phyloP scores from a whole-genome alignment of 768 basidiomycete genomes.

The Suillus lakei region DNA sequence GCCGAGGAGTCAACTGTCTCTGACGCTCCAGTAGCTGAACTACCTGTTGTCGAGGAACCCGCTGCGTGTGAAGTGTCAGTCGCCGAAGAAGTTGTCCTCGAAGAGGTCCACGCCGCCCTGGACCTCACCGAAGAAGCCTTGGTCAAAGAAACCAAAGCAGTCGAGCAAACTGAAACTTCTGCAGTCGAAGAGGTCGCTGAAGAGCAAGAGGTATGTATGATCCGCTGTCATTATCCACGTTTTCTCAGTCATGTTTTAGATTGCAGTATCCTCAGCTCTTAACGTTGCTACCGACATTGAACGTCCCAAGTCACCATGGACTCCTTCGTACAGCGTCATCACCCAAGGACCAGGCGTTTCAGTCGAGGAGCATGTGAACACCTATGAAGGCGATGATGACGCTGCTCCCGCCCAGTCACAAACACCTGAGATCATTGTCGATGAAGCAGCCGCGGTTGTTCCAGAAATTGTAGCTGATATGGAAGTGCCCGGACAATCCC shows the following conservation, averaged over 20 bases:
- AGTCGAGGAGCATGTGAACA: conserved; percentile 15
- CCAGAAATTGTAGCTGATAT: not conserved
- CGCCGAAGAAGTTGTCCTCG: not conserved
- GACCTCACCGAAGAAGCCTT: not conserved
- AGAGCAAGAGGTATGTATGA: not conserved
- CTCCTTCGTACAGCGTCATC: conserved; percentile 57
- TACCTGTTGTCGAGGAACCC: not conserved
- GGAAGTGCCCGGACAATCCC: not conserved
- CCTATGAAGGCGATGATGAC: not conserved
- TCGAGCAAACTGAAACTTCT: not conserved
- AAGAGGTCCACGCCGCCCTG: not conserved
- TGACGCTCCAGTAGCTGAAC: not conserved
- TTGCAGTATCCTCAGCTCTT: not conserved
- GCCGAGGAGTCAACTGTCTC: not conserved
- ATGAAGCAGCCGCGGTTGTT: conserved; percentile 6
- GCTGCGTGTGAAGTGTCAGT: not conserved
- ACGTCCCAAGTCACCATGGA: conserved; percentile 55
- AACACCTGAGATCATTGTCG: conserved; percentile 7
- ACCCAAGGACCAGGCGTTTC: conserved; percentile 42
- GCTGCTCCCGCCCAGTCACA: not conserved
- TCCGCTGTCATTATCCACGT: not conserved
- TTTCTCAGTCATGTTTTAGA: conserved; percentile 3
- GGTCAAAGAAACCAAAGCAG: conserved; percentile 1
- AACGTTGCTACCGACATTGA: conserved; percentile 33
- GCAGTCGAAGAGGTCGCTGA: conserved; percentile 6